phyloP scores from a whole-genome alignment of 371 early-diverging fungal genomes.

The Dentiscutata heterogama region DNA sequence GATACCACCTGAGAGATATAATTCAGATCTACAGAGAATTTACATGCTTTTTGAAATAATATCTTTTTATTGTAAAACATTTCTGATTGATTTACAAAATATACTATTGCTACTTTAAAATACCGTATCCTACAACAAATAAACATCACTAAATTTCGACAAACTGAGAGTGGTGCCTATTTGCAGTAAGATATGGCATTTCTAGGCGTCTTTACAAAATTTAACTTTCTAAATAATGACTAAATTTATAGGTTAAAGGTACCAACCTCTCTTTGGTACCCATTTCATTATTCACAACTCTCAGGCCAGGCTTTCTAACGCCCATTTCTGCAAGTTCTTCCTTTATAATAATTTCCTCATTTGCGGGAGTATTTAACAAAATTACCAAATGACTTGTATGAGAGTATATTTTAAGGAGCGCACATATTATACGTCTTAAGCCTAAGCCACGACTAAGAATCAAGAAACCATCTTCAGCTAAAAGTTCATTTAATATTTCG shows the following conservation, averaged over 20 bases:
- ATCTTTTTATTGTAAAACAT: too few relatives aligned
- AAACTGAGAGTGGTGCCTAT: not conserved
- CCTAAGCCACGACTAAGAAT: conserved; percentile 87
- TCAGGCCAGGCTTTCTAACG: conserved; percentile 52
- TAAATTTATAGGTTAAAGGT: not conserved
- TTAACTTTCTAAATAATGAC: too few relatives aligned
- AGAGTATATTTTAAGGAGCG: conserved; percentile 77
- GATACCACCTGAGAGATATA: conserved; percentile 92
- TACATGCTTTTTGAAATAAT: too few relatives aligned
- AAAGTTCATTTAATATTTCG: conserved; percentile 73
- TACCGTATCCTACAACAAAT: too few relatives aligned
- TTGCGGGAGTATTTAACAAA: conserved; percentile 78
- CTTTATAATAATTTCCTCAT: conserved; percentile 62
- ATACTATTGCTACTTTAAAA: not conserved
- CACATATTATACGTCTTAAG: conserved; percentile 71
- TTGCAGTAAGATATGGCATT: too few relatives aligned
- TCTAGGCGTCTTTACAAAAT: not conserved
- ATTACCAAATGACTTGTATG: conserved; percentile 82
- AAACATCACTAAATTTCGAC: not conserved
- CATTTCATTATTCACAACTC: conserved; percentile 74
- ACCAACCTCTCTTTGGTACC: conserved; percentile 65
- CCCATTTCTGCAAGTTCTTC: conserved; percentile 34
- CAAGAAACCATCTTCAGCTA: conserved; percentile 84
- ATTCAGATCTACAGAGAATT: conserved; percentile 57
- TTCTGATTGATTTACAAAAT: not conserved